A percentile compares a stretch with the other conserved stretches of the same genome.
phyloP scores from a whole-genome alignment of 129 eudicot genomes.

The Gnaphalium uliginosum region DNA sequence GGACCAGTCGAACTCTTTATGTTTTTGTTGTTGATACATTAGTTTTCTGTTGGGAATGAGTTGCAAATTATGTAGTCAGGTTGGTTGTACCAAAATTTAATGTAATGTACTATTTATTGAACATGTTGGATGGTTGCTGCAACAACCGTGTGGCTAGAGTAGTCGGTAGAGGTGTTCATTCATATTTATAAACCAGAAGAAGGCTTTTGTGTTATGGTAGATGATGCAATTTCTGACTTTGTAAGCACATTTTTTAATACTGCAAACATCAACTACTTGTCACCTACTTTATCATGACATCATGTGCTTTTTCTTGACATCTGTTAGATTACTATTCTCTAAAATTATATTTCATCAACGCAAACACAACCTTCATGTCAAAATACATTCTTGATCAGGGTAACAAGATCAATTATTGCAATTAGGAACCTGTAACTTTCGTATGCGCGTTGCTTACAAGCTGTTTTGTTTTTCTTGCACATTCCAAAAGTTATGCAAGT shows the following conservation, averaged over 20 bases:
- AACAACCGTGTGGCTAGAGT: slow-evolving; percentile 23
- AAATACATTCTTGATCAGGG: too few relatives aligned
- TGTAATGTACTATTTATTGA: slow-evolving; percentile 15
- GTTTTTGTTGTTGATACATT: background rate
- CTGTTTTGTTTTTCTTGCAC: background rate
- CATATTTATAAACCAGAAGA: background rate
- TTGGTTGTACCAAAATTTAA: slow-evolving; percentile 39
- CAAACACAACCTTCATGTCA: background rate
- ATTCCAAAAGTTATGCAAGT: background rate
- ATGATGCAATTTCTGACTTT: slow-evolving; percentile 29
- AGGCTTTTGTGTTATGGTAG: slow-evolving; percentile 8
- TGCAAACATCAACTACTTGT: background rate
- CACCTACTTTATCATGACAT: background rate
- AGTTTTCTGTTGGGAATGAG: background rate
- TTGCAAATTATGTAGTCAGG: slow-evolving; percentile 25
- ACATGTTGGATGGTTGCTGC: slow-evolving; percentile 28
- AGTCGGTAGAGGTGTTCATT: slow-evolving; percentile 17
- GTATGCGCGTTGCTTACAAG: background rate
- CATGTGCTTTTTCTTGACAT: background rate
- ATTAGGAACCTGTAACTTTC: background rate
- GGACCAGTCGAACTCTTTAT: background rate
- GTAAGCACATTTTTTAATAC: background rate
- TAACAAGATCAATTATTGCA: background rate
- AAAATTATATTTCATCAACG: background rate
- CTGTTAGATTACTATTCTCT: background rate